phyloP scores from a whole-genome alignment of 2,329 filamentous ascomycete species.

The Ascochyta pisi region DNA sequence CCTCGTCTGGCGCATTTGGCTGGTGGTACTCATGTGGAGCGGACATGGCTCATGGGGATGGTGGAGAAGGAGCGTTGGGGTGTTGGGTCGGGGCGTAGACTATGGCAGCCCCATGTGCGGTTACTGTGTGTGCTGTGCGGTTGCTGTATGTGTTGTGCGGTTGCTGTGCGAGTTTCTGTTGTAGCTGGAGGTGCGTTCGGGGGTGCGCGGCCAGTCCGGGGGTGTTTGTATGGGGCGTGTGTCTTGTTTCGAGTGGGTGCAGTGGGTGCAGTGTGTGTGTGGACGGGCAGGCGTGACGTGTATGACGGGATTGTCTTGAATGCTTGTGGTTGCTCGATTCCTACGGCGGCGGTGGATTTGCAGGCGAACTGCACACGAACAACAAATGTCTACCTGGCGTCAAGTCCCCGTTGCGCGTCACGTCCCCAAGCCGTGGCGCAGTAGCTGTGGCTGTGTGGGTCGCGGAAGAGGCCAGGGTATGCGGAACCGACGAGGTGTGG shows the following conservation, averaged over 20 bases:
- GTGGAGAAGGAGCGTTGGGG: background rate
- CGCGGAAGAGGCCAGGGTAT: constrained; percentile 19
- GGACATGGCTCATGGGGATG: constrained; percentile 53
- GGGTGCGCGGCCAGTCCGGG: constrained; percentile 30
- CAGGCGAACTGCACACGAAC: background rate
- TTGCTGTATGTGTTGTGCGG: background rate
- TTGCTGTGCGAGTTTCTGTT: background rate
- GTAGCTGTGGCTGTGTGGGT: background rate
- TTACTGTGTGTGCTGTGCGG: background rate
- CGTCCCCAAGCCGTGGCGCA: background rate
- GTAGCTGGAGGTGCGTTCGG: constrained; percentile 25
- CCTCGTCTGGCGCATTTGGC: constrained; percentile 65
- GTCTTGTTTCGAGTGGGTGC: constrained; percentile 2
- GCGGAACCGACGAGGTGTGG: background rate
- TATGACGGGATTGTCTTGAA: background rate
- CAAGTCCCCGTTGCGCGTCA: constrained; percentile 1
- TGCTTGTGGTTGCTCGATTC: background rate
- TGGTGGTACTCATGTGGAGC: constrained; percentile 55
- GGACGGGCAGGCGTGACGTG: background rate
- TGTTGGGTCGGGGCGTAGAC: background rate
- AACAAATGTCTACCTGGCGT: constrained; percentile 11
- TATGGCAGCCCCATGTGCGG: constrained; percentile 4
- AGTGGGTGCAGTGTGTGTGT: background rate
- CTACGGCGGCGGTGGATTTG: background rate
- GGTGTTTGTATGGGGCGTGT: constrained; percentile 4